phyloP scores from a whole-genome alignment of 345 rosid genomes.

The Rhodomyrtus tomentosa region DNA sequence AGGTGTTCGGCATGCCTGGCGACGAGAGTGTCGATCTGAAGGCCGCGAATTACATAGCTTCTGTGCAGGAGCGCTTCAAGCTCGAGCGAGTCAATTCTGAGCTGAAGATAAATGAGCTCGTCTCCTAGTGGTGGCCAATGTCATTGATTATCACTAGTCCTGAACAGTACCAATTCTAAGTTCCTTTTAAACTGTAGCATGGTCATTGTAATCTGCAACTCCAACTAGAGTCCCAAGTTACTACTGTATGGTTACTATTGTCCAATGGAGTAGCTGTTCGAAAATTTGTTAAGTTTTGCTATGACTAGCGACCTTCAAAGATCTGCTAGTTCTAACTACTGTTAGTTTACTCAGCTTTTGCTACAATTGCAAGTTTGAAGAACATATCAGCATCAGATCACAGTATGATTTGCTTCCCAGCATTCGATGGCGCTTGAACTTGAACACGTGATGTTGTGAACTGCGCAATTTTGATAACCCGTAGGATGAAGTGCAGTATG shows the following conservation, averaged over 20 bases:
- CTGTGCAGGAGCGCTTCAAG: conserved; percentile 51
- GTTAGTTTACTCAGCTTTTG: background rate
- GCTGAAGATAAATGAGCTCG: conserved; percentile 2
- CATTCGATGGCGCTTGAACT: background rate
- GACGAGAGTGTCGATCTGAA: conserved; percentile 35
- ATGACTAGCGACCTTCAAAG: background rate
- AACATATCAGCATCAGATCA: background rate
- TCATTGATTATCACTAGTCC: background rate
- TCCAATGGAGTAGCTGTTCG: background rate
- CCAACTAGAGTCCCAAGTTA: background rate
- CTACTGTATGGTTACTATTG: background rate
- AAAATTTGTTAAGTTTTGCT: background rate
- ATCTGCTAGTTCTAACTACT: background rate
- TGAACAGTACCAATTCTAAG: background rate
- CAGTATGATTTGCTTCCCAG: background rate
- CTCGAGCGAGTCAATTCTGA: conserved; percentile 30
- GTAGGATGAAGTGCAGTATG: background rate
- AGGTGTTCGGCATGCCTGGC: conserved; percentile 10
- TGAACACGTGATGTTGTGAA: background rate
- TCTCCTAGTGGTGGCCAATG: background rate
- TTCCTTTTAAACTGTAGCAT: background rate
- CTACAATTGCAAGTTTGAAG: background rate
- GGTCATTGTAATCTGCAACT: background rate
- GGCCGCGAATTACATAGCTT: conserved; percentile 37
- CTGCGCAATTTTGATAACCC: background rate